Percentiles rank a stretch among this genome's conserved stretches.
These are phyloP conservation scores for Leccinum broughii DNA, from an alignment of 768 basidiomycete species.

Conservation along the genomic window DNA sequence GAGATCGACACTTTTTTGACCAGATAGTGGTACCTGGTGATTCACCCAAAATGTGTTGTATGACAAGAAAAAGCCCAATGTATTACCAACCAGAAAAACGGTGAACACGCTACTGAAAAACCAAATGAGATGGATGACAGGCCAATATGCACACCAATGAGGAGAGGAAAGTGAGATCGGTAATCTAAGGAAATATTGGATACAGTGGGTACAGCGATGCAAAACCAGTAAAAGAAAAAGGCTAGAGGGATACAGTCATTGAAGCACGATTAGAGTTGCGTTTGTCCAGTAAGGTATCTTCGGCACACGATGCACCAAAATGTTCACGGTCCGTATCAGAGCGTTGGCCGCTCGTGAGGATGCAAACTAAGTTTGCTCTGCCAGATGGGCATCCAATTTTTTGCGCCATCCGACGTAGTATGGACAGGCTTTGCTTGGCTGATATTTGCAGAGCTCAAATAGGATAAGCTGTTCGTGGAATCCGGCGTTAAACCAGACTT, in stretches of 20 bases:
- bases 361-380: constrained; percentile 24
- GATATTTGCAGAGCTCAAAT: constrained; percentile 72
- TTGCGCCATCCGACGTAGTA: constrained; percentile 68
- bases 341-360: constrained; percentile 9
- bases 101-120: constrained; percentile 3
- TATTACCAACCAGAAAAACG: constrained; percentile 4
- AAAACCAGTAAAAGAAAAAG: constrained; percentile 13
- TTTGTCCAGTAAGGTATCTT: constrained; percentile 21
- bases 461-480: constrained; percentile 78
- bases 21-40: not conserved
- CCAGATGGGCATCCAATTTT: constrained; percentile 50
- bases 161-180: not conserved
- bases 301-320: constrained; percentile 8
- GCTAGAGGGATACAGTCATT: constrained; percentile 14
- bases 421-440: constrained; percentile 57
- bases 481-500: constrained; percentile 78
- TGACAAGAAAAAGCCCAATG: constrained; percentile 1
- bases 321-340: constrained; percentile 11
- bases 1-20: constrained; percentile 8
- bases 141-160: constrained; percentile 1
- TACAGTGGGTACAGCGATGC: constrained; percentile 3
- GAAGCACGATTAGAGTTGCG: constrained; percentile 17
- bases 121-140: constrained; percentile 9
- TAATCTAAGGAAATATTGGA: constrained; percentile 8
- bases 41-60: not conserved